Conservation (phyloP, 257 asterid genomes). For the Thymus mandschuricus region DNA sequence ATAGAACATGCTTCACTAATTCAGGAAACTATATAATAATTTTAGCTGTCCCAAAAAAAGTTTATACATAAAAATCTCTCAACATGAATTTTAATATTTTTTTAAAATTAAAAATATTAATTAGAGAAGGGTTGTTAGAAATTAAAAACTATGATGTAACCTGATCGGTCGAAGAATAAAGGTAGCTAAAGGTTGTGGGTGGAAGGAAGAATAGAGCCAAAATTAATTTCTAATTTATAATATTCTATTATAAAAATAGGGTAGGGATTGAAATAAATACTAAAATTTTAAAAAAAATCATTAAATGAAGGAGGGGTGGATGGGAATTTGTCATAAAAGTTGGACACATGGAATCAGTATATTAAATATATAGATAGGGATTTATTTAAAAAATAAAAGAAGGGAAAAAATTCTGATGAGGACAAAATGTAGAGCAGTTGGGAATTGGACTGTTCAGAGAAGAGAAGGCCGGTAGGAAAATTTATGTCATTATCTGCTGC, state of each 20-base stretch:
- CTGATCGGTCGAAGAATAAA: too few relatives aligned
- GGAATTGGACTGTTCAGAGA: conserved; percentile 28
- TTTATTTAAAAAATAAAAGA: not conserved
- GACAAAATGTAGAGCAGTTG: conserved; percentile 33
- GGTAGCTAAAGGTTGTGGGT: too few relatives aligned
- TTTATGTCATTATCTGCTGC: conserved; percentile 24
- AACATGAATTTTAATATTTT: not conserved
- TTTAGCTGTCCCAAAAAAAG: not conserved
- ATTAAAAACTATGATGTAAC: too few relatives aligned
- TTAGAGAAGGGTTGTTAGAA: not conserved
- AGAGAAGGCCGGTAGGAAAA: conserved; percentile 28
- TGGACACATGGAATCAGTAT: conserved; percentile 30
- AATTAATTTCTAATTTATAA: too few relatives aligned
- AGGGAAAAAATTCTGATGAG: not conserved
- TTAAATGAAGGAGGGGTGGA: conserved; percentile 31
- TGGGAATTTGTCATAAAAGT: conserved; percentile 31
- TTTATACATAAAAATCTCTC: too few relatives aligned
- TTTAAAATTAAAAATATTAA: not conserved
- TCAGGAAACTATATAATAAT: not conserved
- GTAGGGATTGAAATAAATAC: not conserved
- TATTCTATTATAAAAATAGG: not conserved
- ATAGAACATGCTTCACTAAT: conserved; percentile 15
- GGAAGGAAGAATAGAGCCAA: conserved; percentile 6
- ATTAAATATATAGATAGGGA: not conserved
- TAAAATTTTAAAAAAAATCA: not conserved